Base-by-base conservation (phyloP, 176 grass and related monocot species). In the Cocos nucifera region DNA sequence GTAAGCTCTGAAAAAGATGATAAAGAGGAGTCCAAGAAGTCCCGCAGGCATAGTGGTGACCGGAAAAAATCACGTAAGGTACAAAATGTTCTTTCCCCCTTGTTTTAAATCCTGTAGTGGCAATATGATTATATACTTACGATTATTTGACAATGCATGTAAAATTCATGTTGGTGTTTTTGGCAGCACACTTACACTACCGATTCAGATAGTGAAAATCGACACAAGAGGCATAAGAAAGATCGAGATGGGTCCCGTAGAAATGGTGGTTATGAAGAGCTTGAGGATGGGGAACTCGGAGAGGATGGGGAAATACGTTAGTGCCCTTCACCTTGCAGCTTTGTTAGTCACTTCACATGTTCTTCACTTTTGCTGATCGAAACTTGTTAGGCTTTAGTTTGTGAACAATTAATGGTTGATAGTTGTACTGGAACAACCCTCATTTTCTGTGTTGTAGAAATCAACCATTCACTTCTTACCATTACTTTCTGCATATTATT, bases 31-130 rank as follows among this genome's bases (percentile, higher is more conserved):
- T 54, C 76, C 16, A 98, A 81, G 79, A 98, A 89, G 64, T 89
- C 87, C 27, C 71, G 82, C 39, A 88, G 84, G 64, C 88, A 92
- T 67, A 86, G 74, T 56, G 68, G 84, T 68, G 93, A 98, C 60
- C 76, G 79, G 67, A 98, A 89, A 59, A 98, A 92, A 92, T 92
- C 88, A 64, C 81, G 88, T 60, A 98, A 92, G 87, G 93, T 98
- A 58, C 50, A 57, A 26, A 69, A 63, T 49, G 4, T 19, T 19
- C 2, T 16, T 77, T 76, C 57, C 67, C 27, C 39, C 75, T 70
- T 62, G 0, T 7, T 61, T 44, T 73, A 72, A 52, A 79, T 64
- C 17, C 23, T 25, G 14, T 22, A 44, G 10, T 44, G 35, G 35
- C 35, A 44, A 44, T 44, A 44, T 14, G 8, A 44, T 44, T 44